Conservation (phyloP, 371 early-diverging fungal genomes). For the Lichtheimia corymbifera region DNA sequence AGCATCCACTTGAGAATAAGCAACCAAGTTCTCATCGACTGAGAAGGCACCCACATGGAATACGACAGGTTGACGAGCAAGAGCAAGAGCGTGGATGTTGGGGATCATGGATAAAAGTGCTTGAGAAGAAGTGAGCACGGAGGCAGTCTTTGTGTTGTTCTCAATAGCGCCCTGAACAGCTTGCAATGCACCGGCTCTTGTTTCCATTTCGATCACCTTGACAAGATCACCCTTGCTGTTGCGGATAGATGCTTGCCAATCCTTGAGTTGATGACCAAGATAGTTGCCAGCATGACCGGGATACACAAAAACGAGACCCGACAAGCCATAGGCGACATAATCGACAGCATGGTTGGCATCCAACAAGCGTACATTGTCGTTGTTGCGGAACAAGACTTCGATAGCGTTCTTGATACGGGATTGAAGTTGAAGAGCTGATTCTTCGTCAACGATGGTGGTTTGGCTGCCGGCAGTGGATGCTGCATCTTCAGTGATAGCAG, state of each 20-base stretch:
- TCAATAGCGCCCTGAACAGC: slow-evolving; percentile 81
- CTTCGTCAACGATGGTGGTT: slow-evolving; percentile 50
- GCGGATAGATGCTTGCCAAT: slow-evolving; percentile 56
- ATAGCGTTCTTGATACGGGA: slow-evolving; percentile 34
- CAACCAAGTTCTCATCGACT: slow-evolving; percentile 58
- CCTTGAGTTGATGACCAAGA: slow-evolving; percentile 62
- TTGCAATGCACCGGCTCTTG: slow-evolving; percentile 79
- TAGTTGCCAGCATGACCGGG: slow-evolving; percentile 54
- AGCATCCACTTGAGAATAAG: slow-evolving; percentile 60
- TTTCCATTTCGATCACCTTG: slow-evolving; percentile 71
- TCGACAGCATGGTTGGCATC: slow-evolving; percentile 73
- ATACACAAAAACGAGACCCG: slow-evolving; percentile 81
- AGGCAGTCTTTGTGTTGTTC: slow-evolving; percentile 34
- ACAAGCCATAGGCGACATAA: slow-evolving; percentile 76
- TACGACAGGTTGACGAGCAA: slow-evolving; percentile 67
- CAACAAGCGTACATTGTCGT: slow-evolving; percentile 32
- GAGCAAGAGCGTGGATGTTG: slow-evolving; percentile 71
- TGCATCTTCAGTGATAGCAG: slow-evolving; percentile 30
- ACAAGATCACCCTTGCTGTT: slow-evolving; percentile 68
- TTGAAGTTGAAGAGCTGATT: slow-evolving; percentile 30
- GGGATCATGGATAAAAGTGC: slow-evolving; percentile 83
- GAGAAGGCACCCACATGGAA: slow-evolving; percentile 81
- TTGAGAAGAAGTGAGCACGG: slow-evolving; percentile 73
- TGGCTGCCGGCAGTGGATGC: slow-evolving; percentile 42
- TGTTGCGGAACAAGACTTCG: slow-evolving; percentile 22